Conservation (phyloP, 176 grass and related monocot genomes). For the Urochloa ruziziensis region DNA sequence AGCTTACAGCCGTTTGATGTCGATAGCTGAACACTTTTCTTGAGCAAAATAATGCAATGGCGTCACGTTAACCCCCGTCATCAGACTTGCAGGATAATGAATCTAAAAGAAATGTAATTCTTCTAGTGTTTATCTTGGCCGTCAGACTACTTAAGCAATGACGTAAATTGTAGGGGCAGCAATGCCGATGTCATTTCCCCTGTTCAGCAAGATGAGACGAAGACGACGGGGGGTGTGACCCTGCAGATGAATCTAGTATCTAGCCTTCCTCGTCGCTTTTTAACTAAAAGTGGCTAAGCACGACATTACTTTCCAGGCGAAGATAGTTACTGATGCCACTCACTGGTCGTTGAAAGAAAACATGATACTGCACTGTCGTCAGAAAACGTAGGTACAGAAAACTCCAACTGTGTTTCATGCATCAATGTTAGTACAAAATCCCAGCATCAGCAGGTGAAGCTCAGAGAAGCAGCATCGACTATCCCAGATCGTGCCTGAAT, state of each 20-base stretch:
- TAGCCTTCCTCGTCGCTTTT: neutral
- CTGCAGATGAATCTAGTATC: neutral
- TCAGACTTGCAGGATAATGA: neutral
- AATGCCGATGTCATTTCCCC: neutral
- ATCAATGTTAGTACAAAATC: neutral
- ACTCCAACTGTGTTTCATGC: neutral
- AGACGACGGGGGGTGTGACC: neutral
- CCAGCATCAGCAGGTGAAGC: neutral
- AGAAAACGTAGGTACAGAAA: neutral
- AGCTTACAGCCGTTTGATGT: neutral
- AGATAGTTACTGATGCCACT: neutral
- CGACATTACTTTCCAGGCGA: neutral
- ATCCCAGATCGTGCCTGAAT: neutral
- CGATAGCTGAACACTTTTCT: neutral
- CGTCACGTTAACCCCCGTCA: neutral
- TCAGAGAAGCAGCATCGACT: neutral
- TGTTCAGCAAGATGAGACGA: neutral
- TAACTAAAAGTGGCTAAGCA: neutral
- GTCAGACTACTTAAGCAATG: constrained; percentile 5
- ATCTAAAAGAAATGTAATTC: neutral
- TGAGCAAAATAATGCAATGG: neutral
- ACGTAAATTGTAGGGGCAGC: neutral
- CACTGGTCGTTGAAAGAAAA: too few species aligned
- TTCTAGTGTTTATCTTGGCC: neutral
- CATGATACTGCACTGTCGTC: too few species aligned